Conservation (phyloP, 2,329 filamentous ascomycete species). For the Nothomitra cinnamomea region DNA sequence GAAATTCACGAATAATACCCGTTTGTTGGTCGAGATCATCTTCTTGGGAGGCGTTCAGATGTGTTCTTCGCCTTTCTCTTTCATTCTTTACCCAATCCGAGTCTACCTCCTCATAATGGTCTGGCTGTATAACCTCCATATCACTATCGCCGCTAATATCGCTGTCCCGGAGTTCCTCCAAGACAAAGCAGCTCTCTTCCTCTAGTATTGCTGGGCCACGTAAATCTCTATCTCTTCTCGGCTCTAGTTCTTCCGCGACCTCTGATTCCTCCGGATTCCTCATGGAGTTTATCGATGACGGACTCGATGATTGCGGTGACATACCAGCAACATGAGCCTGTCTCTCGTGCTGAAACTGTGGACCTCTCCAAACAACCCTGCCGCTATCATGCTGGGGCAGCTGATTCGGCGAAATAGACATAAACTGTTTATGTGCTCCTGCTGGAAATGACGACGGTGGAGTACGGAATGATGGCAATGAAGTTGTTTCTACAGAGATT, state of each 20-base stretch:
- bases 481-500: not conserved
- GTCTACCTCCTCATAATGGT: conserved; percentile 5
- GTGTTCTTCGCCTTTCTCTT: not conserved
- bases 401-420: not conserved
- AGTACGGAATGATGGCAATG: conserved; percentile 1
- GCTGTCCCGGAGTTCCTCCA: conserved; percentile 4
- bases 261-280: not conserved
- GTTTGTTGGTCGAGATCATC: conserved; percentile 1
- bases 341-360: conserved; percentile 1
- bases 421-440: not conserved
- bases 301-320: not conserved
- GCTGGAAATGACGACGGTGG: not conserved
- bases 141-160: not conserved
- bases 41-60: conserved; percentile 4
- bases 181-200: conserved; percentile 1
- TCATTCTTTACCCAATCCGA: conserved; percentile 1
- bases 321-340: not conserved
- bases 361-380: not conserved
- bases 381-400: not conserved
- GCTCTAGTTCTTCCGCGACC: not conserved
- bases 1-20: conserved; percentile 2
- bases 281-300: not conserved
- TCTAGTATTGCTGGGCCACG: not conserved
- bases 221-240: not conserved
- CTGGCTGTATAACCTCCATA: conserved; percentile 3